phyloP scores from a whole-genome alignment of 768 basidiomycete species.

The Termitomyces sp. region DNA sequence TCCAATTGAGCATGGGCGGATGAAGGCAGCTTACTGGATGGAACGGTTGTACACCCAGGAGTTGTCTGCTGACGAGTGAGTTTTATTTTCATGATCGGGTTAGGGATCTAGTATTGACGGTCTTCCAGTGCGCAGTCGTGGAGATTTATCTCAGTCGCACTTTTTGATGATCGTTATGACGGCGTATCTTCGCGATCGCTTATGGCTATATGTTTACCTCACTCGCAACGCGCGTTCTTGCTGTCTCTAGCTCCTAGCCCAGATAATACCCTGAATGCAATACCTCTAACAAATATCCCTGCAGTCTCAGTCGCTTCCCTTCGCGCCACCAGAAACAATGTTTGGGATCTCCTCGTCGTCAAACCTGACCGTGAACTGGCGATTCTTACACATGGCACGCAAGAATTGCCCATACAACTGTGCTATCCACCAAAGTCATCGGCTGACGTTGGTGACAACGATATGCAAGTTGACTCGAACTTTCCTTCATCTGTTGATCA shows the following conservation, averaged over 20 bases:
- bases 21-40: conserved; percentile 73
- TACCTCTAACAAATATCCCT: conserved; percentile 25
- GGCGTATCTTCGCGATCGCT: conserved; percentile 45
- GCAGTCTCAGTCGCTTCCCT: conserved; percentile 55
- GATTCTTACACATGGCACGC: conserved; percentile 56
- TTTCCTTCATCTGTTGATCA: conserved; percentile 17
- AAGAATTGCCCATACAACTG: conserved; percentile 34
- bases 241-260: conserved; percentile 41
- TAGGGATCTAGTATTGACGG: conserved; percentile 1
- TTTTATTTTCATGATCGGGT: conserved; percentile 6
- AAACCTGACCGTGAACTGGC: conserved; percentile 47
- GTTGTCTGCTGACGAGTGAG: conserved; percentile 48
- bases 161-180: conserved; percentile 65
- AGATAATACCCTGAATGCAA: conserved; percentile 35
- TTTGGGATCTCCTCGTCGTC: conserved; percentile 68
- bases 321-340: conserved; percentile 51
- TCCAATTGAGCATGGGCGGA: conserved; percentile 52
- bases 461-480: conserved; percentile 18
- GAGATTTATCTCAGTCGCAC: conserved; percentile 44
- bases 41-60: conserved; percentile 48
- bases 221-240: conserved; percentile 36
- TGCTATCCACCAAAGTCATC: conserved; percentile 12
- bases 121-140: conserved; percentile 32
- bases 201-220: conserved; percentile 51
- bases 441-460: conserved; percentile 6